Percentiles rank a stretch among this genome's conserved stretches.
These are phyloP conservation scores for Sporothrix inflata DNA, from an alignment of 2,329 filamentous ascomycete species.

Conservation along the genomic window DNA sequence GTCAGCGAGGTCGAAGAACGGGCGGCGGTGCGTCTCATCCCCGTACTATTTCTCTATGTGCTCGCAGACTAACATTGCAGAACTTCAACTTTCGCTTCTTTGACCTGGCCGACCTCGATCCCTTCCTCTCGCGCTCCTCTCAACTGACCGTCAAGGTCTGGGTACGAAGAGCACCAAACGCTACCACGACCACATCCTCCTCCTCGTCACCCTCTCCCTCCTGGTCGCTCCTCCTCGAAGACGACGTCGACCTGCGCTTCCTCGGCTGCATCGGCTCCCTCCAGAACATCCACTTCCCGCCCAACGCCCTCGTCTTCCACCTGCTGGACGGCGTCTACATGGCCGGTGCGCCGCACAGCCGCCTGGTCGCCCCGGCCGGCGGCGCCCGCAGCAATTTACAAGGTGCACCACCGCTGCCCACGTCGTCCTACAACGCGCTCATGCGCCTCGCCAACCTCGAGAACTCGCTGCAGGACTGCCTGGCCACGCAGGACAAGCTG, in stretches of 20 bases:
- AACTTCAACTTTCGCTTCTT: constrained; percentile 91
- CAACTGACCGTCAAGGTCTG: constrained; percentile 72
- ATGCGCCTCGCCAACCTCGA: constrained; percentile 89
- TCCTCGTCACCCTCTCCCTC: constrained; percentile 35
- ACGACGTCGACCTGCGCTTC: constrained; percentile 69
- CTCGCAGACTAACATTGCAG: constrained; percentile 39
- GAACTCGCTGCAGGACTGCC: constrained; percentile 86
- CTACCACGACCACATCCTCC: not conserved
- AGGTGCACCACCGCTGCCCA: constrained; percentile 56
- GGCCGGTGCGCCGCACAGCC: constrained; percentile 41
- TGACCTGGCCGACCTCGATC: constrained; percentile 67
- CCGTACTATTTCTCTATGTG: not conserved
- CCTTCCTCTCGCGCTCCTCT: constrained; percentile 67
- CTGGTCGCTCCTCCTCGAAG: constrained; percentile 70
- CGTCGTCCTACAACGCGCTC: constrained; percentile 82
- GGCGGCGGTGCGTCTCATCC: constrained; percentile 60
- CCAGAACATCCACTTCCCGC: constrained; percentile 67
- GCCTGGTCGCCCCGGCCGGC: not conserved
- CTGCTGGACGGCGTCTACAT: constrained; percentile 30
- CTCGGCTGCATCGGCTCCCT: constrained; percentile 80
- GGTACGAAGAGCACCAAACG: constrained; percentile 55
- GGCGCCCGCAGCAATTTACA: constrained; percentile 50
- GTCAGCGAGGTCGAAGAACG: constrained; percentile 80
- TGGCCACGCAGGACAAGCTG: constrained; percentile 74
- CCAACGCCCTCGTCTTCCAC: constrained; percentile 70